A percentile compares a stretch with the other conserved stretches of the same genome.
Conservation (phyloP, 2,329 filamentous ascomycete genomes). For the Nemania sp. region DNA sequence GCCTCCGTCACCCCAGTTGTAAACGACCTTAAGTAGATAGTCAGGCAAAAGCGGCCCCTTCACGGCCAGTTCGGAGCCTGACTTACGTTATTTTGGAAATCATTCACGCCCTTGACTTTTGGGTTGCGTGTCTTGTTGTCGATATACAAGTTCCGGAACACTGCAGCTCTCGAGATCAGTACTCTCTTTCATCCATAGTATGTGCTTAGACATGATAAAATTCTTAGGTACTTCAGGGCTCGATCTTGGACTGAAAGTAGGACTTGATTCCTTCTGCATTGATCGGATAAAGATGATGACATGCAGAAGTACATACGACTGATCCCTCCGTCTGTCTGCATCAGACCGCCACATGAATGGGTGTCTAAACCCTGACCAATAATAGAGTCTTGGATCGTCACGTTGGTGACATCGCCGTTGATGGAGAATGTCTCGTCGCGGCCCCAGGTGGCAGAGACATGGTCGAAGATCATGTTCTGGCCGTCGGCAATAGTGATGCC, state of each 20-base stretch:
- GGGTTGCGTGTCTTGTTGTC: constrained; percentile 62
- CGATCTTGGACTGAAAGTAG: no score
- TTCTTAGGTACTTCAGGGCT: no score
- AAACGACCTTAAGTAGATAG: constrained; percentile 45
- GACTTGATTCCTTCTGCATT: neutral
- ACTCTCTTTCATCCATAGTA: neutral
- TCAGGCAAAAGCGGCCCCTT: neutral
- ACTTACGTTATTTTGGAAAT: constrained; percentile 51
- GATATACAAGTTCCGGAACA: constrained; percentile 59
- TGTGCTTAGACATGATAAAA: no score
- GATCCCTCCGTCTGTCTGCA: constrained; percentile 48
- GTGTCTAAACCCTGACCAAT: constrained; percentile 58
- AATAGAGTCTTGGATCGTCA: constrained; percentile 57
- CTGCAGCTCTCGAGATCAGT: neutral
- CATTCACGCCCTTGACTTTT: constrained; percentile 59
- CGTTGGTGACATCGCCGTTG: constrained; percentile 50
- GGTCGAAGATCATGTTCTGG: constrained; percentile 59
- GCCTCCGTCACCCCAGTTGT: constrained; percentile 59
- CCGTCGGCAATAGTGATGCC: constrained; percentile 57
- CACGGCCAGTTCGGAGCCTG: neutral
- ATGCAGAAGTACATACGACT: neutral
- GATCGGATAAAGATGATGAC: neutral
- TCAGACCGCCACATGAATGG: constrained; percentile 55
- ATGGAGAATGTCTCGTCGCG: constrained; percentile 59
- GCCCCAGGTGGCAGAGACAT: constrained; percentile 57